These are phyloP conservation scores for Eurotiales sp. DNA, from an alignment of 2,329 filamentous ascomycete species.

Conservation along the genomic window DNA sequence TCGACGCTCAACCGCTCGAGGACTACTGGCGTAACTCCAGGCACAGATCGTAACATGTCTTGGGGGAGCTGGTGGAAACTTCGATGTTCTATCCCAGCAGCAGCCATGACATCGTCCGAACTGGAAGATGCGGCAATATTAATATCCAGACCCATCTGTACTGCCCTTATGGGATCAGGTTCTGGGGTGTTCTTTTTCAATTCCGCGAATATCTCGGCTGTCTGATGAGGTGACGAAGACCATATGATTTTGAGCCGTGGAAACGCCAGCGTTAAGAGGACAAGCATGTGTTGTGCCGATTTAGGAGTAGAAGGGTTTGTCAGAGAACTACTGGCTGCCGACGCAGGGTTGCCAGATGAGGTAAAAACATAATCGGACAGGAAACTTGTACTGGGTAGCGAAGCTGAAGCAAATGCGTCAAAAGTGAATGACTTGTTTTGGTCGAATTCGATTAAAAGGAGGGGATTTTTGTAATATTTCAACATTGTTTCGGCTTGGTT, in stretches of 20 bases:
- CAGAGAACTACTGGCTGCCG: conserved; percentile 56
- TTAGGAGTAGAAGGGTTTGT: conserved; percentile 61
- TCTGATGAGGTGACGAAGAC: conserved; percentile 90
- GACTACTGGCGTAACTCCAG: conserved; percentile 77
- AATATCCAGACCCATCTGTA: conserved; percentile 72
- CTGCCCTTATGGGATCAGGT: conserved; percentile 83
- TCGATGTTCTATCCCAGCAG: conserved; percentile 53
- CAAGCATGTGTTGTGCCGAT: conserved; percentile 87
- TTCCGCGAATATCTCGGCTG: conserved; percentile 92
- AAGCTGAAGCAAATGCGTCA: conserved; percentile 55
- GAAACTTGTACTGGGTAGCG: conserved; percentile 38
- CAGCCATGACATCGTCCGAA: conserved; percentile 52
- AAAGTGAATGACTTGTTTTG: conserved; percentile 96
- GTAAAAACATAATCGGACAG: conserved; percentile 53
- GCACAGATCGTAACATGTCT: conserved; percentile 83
- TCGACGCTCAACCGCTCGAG: conserved; percentile 68
- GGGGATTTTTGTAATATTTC: conserved; percentile 80
- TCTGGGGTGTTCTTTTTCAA: conserved; percentile 87
- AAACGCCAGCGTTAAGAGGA: conserved; percentile 87
- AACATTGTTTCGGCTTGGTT: conserved; percentile 93
- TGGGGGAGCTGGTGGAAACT: conserved; percentile 80
- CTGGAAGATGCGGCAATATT: conserved; percentile 34
- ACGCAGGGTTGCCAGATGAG: conserved; percentile 38
- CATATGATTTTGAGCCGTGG: conserved; percentile 87
- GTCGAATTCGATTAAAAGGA: conserved; percentile 97